These are phyloP conservation scores for Penicillium sp. DNA, from an alignment of 2,329 filamentous ascomycete genomes.

Conservation along the genomic window DNA sequence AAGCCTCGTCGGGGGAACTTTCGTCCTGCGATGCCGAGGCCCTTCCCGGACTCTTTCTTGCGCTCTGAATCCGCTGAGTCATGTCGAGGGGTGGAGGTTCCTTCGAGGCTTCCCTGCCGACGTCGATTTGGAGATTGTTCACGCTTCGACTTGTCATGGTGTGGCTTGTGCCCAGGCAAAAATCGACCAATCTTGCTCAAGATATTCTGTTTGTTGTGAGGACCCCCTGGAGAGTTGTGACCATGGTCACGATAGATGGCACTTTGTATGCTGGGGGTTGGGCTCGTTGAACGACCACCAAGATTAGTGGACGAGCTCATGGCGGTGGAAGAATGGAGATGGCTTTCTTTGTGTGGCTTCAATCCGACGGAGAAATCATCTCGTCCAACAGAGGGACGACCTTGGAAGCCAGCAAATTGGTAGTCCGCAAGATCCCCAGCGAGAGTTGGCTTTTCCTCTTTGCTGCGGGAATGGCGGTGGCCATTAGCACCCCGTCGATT, in stretches of 20 bases:
- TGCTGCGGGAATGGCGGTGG: slow-evolving; percentile 56
- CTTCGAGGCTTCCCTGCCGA: slow-evolving; percentile 44
- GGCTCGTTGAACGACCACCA: slow-evolving; percentile 73
- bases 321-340: slow-evolving; percentile 48
- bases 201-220: slow-evolving; percentile 51
- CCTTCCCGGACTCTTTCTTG: slow-evolving; percentile 42
- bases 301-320: slow-evolving; percentile 56
- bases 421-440: slow-evolving; percentile 49
- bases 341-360: slow-evolving; percentile 56
- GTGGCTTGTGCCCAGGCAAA: slow-evolving; percentile 43
- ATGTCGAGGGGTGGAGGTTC: slow-evolving; percentile 23
- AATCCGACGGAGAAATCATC: slow-evolving; percentile 69
- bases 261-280: slow-evolving; percentile 76
- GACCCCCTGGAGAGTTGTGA: slow-evolving; percentile 45
- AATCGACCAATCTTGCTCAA: slow-evolving; percentile 57
- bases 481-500: slow-evolving; percentile 57
- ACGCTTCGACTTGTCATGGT: slow-evolving; percentile 30
- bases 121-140: slow-evolving; percentile 38
- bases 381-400: slow-evolving; percentile 74
- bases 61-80: slow-evolving; percentile 42
- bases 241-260: slow-evolving; percentile 55
- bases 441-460: slow-evolving; percentile 57
- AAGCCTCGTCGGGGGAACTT: slow-evolving; percentile 41
- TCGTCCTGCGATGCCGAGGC: slow-evolving; percentile 34
- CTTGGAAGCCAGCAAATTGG: slow-evolving; percentile 56